These are phyloP conservation scores for Phytophthora pistaciae DNA, from an alignment of 352 stramenopile genomes.

Conservation along the genomic window DNA sequence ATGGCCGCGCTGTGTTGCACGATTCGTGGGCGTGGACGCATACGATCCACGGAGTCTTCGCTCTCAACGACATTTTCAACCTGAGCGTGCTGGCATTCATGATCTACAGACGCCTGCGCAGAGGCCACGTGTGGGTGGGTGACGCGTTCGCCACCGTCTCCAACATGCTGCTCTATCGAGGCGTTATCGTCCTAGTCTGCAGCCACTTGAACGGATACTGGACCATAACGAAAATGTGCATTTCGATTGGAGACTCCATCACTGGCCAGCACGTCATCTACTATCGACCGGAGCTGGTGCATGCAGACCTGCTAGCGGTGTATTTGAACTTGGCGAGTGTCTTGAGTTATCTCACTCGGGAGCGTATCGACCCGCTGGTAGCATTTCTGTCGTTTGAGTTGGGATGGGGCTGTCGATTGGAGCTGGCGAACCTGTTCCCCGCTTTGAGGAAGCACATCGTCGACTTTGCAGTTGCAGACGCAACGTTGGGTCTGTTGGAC, in stretches of 20 bases:
- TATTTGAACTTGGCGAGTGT: slow-evolving; percentile 33
- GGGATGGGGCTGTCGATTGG: slow-evolving; percentile 22
- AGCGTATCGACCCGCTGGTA: slow-evolving; percentile 42
- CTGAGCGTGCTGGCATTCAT: slow-evolving; percentile 38
- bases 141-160: slow-evolving; percentile 49
- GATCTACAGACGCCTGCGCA: slow-evolving; percentile 36
- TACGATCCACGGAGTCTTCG: slow-evolving; percentile 40
- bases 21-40: slow-evolving; percentile 60
- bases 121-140: slow-evolving; percentile 47
- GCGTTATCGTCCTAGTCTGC: slow-evolving; percentile 36
- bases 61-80: slow-evolving; percentile 30
- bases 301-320: slow-evolving; percentile 45
- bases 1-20: slow-evolving; percentile 33
- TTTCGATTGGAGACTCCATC: slow-evolving; percentile 24
- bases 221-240: slow-evolving; percentile 40
- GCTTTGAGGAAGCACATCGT: slow-evolving; percentile 16
- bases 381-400: slow-evolving; percentile 35
- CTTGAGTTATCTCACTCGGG: slow-evolving; percentile 26
- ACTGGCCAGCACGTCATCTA: slow-evolving; percentile 25
- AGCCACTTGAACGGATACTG: slow-evolving; percentile 46
- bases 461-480: slow-evolving; percentile 14
- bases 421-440: slow-evolving; percentile 23
- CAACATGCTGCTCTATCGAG: slow-evolving; percentile 36
- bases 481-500: slow-evolving; percentile 6
- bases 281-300: slow-evolving; percentile 37